Percentiles rank a stretch among this genome's conserved stretches.
phyloP scores from a whole-genome alignment of 176 grass and related monocot genomes.

The Carex myosuroides region DNA sequence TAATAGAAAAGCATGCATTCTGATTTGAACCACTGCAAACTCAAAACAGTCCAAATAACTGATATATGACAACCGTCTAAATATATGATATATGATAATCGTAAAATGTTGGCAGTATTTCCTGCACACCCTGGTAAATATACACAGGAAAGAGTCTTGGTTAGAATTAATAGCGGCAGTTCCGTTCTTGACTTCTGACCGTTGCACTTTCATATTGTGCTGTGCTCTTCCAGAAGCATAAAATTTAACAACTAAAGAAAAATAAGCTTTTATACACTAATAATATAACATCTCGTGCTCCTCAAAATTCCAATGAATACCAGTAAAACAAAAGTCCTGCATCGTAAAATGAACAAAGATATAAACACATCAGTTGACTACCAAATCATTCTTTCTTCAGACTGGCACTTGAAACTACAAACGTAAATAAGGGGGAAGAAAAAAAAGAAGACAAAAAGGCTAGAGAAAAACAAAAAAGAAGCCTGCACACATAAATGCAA shows the following conservation, averaged over 20 bases:
- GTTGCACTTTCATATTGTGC: background rate
- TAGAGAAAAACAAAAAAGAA: background rate
- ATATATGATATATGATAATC: background rate
- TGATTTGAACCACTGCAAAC: background rate
- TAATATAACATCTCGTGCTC: background rate
- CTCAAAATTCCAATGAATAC: constrained; percentile 8
- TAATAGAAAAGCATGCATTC: background rate
- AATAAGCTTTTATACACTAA: background rate
- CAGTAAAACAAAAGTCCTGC: constrained; percentile 1
- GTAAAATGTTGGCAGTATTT: background rate
- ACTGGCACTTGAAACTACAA: constrained; percentile 2
- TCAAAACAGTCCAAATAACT: background rate
- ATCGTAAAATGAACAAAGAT: constrained; percentile 2
- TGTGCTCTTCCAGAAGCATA: background rate
- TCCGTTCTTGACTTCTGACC: background rate
- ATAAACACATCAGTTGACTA: constrained; percentile 12
- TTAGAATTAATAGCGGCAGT: background rate
- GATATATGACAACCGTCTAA: background rate
- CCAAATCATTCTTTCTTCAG: constrained; percentile 12
- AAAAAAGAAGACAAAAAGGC: background rate
- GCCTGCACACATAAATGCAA: constrained; percentile 8
- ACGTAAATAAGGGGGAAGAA: background rate
- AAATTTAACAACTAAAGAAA: background rate
- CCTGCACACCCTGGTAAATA: background rate
- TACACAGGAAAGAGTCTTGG: background rate